phyloP scores from a whole-genome alignment of 2,329 filamentous ascomycete species.

The Xylaria sp. region DNA sequence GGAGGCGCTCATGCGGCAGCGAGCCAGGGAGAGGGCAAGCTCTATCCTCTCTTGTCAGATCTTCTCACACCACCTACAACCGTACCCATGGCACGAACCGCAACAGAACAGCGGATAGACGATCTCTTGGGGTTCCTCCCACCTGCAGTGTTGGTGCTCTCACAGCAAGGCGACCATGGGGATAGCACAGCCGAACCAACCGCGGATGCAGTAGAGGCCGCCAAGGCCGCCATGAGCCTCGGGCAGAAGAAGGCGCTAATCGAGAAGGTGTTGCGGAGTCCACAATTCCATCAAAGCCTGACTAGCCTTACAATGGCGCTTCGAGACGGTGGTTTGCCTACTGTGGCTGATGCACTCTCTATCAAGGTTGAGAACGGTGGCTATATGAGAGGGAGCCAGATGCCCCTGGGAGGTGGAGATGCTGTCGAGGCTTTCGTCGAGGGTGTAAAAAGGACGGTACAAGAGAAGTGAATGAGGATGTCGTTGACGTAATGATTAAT shows the following conservation, averaged over 20 bases:
- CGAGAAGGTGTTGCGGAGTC: slow-evolving; percentile 83
- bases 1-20: slow-evolving; percentile 59
- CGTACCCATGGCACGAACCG: slow-evolving; percentile 75
- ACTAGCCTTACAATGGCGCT: slow-evolving; percentile 87
- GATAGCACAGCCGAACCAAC: slow-evolving; percentile 72
- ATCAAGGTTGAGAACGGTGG: slow-evolving; percentile 87
- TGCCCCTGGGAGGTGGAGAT: slow-evolving; percentile 87
- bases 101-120: slow-evolving; percentile 75
- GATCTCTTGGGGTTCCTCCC: slow-evolving; percentile 82
- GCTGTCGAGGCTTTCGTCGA: slow-evolving; percentile 92
- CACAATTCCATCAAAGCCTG: slow-evolving; percentile 89
- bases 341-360: slow-evolving; percentile 84
- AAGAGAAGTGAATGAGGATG: slow-evolving; percentile 57
- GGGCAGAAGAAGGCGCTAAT: slow-evolving; percentile 84
- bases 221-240: slow-evolving; percentile 76
- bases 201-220: slow-evolving; percentile 74
- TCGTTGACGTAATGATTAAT: not conserved
- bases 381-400: slow-evolving; percentile 77
- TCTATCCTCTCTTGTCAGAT: slow-evolving; percentile 86
- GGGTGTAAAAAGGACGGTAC: slow-evolving; percentile 82
- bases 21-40: slow-evolving; percentile 63
- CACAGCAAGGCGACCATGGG: slow-evolving; percentile 72
- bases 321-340: slow-evolving; percentile 88
- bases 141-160: slow-evolving; percentile 78
- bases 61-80: slow-evolving; percentile 83